Conservation (phyloP, 2,329 filamentous ascomycete species). For the Penicillium occitanis region DNA sequence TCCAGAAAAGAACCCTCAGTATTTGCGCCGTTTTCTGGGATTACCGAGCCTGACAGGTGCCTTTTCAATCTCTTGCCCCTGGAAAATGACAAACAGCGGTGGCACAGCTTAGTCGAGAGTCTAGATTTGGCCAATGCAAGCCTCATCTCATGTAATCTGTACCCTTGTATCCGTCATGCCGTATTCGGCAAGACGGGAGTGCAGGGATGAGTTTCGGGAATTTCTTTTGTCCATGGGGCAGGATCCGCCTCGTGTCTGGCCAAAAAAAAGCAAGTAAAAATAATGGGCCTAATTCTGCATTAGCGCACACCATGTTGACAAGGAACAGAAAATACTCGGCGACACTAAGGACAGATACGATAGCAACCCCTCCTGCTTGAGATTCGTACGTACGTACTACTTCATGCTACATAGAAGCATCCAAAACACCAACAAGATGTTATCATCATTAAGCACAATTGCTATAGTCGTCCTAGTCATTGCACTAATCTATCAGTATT, state of each 20-base stretch:
- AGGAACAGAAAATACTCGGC: neutral
- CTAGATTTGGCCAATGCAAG: neutral
- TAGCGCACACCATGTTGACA: neutral
- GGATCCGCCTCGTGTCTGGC: neutral
- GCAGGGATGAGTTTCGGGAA: neutral
- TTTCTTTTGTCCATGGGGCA: neutral
- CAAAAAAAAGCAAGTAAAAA: neutral
- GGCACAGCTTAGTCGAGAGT: neutral
- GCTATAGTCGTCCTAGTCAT: conserved; percentile 14
- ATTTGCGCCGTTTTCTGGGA: neutral
- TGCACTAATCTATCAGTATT: conserved; percentile 27
- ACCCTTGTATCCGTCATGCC: neutral
- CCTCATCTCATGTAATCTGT: neutral
- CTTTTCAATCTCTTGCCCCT: neutral
- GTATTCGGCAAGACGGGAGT: neutral
- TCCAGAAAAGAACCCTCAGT: neutral
- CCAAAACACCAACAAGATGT: neutral
- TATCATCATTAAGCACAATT: neutral
- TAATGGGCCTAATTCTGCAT: neutral
- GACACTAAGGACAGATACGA: neutral
- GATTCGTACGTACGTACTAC: neutral
- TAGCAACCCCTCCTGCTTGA: neutral
- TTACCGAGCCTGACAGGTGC: neutral
- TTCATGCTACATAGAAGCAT: neutral
- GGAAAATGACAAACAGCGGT: neutral